Evolutionary conservation across 2,329 filamentous ascomycete genomes (phyloP).

Genomic region (Dactylella cylindrospora): DNA sequence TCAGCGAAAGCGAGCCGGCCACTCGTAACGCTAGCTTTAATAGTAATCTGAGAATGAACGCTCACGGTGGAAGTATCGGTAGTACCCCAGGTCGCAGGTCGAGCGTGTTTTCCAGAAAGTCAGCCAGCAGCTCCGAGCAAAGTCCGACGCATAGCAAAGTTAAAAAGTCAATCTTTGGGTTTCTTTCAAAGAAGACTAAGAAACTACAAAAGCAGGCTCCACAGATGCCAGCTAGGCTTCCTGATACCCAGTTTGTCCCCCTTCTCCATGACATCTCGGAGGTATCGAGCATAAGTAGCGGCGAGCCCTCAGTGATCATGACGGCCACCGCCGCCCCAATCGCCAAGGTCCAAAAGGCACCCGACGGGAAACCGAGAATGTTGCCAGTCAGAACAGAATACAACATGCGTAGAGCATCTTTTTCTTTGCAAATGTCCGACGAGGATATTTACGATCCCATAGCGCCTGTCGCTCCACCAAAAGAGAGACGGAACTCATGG

Average conservation of each 20-base stretch:
- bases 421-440: constrained; percentile 13
- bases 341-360: constrained; percentile 1
- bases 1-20: constrained; percentile 25
- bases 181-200: constrained; percentile 9
- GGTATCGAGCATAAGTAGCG: constrained; percentile 24
- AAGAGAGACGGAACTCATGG: constrained; percentile 21
- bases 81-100: constrained; percentile 13
- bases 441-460: constrained; percentile 28
- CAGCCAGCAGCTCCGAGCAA: constrained; percentile 11
- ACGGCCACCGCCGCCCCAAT: constrained; percentile 4
- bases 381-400: constrained; percentile 10
- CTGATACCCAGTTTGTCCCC: constrained; percentile 8
- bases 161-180: constrained; percentile 26
- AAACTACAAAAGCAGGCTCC: neutral
- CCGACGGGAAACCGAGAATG: constrained; percentile 16
- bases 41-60: too few species aligned
- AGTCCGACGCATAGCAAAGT: too few species aligned
- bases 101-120: constrained; percentile 34
- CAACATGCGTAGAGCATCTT: constrained; percentile 13
- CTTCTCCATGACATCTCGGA: constrained; percentile 29
- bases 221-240: constrained; percentile 4
- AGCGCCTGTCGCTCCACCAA: constrained; percentile 11
- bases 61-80: constrained; percentile 3
- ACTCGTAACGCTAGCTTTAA: constrained; percentile 28
- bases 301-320: constrained; percentile 8